Conservation (phyloP, 2,329 filamentous ascomycete genomes). For the Didymella keratinophila region DNA sequence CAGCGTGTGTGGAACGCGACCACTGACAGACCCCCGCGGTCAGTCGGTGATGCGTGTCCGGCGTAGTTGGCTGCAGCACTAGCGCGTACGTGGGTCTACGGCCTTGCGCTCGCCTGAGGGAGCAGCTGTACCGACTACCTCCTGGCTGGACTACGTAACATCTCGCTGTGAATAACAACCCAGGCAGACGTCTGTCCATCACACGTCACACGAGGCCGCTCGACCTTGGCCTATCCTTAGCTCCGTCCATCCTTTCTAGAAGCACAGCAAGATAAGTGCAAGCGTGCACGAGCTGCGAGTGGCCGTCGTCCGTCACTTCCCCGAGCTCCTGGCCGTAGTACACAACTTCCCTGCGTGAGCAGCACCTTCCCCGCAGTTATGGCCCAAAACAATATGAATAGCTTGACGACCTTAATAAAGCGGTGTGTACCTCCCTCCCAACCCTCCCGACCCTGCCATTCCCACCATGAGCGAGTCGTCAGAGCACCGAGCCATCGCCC, state of each 20-base stretch:
- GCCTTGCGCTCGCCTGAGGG: constrained; percentile 5
- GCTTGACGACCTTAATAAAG: constrained; percentile 96
- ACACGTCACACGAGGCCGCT: not conserved
- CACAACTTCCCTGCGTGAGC: constrained; percentile 36
- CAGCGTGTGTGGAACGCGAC: constrained; percentile 4
- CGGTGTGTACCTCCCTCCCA: constrained; percentile 68
- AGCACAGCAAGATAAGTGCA: not conserved
- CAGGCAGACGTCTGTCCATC: constrained; percentile 11
- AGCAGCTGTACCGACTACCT: constrained; percentile 8
- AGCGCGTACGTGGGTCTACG: constrained; percentile 12
- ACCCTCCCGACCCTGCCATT: constrained; percentile 11
- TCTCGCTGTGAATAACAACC: not conserved
- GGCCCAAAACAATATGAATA: constrained; percentile 89
- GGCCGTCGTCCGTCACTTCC: constrained; percentile 37
- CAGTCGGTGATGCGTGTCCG: constrained; percentile 7
- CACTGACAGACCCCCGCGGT: constrained; percentile 19
- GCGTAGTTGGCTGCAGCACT: constrained; percentile 15
- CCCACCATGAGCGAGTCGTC: constrained; percentile 20
- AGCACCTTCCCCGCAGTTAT: constrained; percentile 57
- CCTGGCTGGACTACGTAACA: constrained; percentile 6
- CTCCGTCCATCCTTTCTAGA: not conserved
- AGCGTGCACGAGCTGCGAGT: constrained; percentile 33
- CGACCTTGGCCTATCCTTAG: not conserved
- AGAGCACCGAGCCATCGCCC: constrained; percentile 23
- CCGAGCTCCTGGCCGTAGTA: constrained; percentile 32